Conservation (phyloP, 345 rosid genomes). For the Camelina hispida region DNA sequence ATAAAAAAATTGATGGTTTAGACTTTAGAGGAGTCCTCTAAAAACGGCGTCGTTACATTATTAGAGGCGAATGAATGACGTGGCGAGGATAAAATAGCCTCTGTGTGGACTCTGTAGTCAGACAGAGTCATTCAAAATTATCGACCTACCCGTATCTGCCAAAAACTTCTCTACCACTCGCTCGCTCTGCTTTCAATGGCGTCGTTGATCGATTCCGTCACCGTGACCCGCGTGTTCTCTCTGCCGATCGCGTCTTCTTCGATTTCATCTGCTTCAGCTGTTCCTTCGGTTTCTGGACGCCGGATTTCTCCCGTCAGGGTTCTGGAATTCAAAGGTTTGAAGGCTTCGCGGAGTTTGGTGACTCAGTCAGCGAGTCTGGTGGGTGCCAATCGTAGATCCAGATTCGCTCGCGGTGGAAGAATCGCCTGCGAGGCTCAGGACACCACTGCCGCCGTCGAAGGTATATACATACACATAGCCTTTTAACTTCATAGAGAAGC, state of each 20-base stretch:
- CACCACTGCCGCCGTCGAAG: conserved; percentile 43
- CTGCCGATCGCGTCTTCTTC: conserved; percentile 31
- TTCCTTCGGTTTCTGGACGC: conserved; percentile 26
- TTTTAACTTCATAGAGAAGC: not conserved
- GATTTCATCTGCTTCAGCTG: conserved; percentile 26
- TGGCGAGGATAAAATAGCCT: not conserved
- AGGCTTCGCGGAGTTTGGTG: conserved; percentile 34
- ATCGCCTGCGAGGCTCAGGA: conserved; percentile 43
- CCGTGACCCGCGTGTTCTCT: conserved; percentile 41
- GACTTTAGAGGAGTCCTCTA: not conserved
- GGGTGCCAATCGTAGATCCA: not conserved
- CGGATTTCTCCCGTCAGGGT: conserved; percentile 29
- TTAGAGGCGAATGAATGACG: not conserved
- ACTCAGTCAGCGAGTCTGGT: conserved; percentile 22
- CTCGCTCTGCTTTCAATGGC: conserved; percentile 40
- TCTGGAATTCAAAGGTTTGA: conserved; percentile 37
- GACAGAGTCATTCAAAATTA: conserved; percentile 7
- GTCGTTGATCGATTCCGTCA: conserved; percentile 44
- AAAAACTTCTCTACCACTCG: conserved; percentile 25
- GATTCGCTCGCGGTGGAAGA: conserved; percentile 28
- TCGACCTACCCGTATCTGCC: not conserved
- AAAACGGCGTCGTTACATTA: not conserved
- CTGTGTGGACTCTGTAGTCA: not conserved
- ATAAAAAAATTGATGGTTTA: too few relatives aligned
- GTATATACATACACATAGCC: conserved; percentile 4